A percentile compares a stretch with the other conserved stretches of the same genome.
Conservation (phyloP, 2,329 filamentous ascomycete species). For the Calonectria pauciramosa region DNA sequence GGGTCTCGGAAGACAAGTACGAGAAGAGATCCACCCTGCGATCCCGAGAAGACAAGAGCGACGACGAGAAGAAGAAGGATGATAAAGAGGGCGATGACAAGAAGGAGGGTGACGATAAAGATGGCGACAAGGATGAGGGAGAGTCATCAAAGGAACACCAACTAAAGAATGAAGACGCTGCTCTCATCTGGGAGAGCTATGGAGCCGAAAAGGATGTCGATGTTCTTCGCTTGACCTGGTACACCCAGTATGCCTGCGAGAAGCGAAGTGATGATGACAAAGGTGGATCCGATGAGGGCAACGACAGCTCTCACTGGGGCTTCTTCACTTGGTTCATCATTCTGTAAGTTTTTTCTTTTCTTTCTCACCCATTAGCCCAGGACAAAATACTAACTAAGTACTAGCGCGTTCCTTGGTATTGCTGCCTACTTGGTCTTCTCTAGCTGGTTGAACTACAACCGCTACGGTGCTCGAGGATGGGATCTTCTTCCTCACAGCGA, state of each 20-base stretch:
- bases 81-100: constrained; percentile 48
- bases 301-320: constrained; percentile 78
- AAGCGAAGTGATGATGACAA: constrained; percentile 56
- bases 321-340: constrained; percentile 98
- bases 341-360: constrained; percentile 73
- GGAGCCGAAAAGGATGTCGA: constrained; percentile 68
- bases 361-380: no score
- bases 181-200: constrained; percentile 84
- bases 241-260: constrained; percentile 89
- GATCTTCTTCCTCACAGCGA: constrained; percentile 94
- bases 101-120: constrained; percentile 49
- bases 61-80: constrained; percentile 44
- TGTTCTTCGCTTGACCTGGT: constrained; percentile 84
- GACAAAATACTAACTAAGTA: constrained; percentile 39
- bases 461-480: constrained; percentile 95
- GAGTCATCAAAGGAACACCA: constrained; percentile 64
- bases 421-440: constrained; percentile 97
- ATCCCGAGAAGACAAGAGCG: constrained; percentile 49
- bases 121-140: constrained; percentile 54
- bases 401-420: constrained; percentile 84
- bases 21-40: constrained; percentile 47
- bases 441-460: constrained; percentile 99
- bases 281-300: constrained; percentile 58
- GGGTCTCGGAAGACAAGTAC: constrained; percentile 69
- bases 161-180: constrained; percentile 68